Percentiles rank a stretch among this genome's conserved stretches.
These are phyloP conservation scores for Goffeauzyma gilvescens DNA, from an alignment of 768 basidiomycete species.

Conservation along the genomic window DNA sequence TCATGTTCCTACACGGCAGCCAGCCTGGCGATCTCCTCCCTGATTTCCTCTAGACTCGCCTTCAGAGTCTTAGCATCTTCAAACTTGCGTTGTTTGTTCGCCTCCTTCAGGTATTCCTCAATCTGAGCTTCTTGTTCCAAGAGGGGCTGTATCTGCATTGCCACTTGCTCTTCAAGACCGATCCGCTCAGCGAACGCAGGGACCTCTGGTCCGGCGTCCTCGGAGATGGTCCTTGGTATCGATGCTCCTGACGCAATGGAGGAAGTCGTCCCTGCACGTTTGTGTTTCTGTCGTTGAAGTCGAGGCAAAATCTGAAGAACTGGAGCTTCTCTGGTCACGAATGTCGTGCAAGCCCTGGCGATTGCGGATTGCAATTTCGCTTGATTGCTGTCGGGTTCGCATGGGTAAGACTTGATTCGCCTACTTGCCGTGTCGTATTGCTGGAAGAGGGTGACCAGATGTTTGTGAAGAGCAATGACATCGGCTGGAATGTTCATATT, in stretches of 20 bases:
- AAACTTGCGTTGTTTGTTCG: conserved; percentile 74
- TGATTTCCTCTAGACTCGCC: conserved; percentile 60
- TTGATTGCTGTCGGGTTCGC: conserved; percentile 47
- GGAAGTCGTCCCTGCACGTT: conserved; percentile 9
- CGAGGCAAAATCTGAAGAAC: conserved; percentile 42
- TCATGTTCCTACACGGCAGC: too few species aligned
- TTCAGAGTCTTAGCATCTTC: conserved; percentile 81
- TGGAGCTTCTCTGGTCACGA: conserved; percentile 79
- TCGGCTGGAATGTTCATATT: too few species aligned
- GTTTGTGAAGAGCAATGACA: conserved; percentile 45
- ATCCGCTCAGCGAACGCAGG: conserved; percentile 31
- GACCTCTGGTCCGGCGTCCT: conserved; percentile 14
- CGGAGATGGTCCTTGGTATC: conserved; percentile 14
- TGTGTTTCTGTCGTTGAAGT: conserved; percentile 17
- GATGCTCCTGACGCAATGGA: conserved; percentile 13
- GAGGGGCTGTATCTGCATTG: conserved; percentile 59
- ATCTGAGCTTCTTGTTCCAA: conserved; percentile 86
- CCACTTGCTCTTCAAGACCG: conserved; percentile 52
- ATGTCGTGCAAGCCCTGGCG: conserved; percentile 51
- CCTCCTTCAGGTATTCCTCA: conserved; percentile 76
- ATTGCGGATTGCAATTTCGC: conserved; percentile 71
- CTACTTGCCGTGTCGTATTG: conserved; percentile 80
- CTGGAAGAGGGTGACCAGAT: conserved; percentile 62
- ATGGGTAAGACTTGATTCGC: conserved; percentile 56
- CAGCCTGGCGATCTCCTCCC: conserved; percentile 60